A percentile compares a stretch with the other conserved stretches of the same genome.
phyloP scores from a whole-genome alignment of 2,329 filamentous ascomycete genomes.

The Talaromyces sp. region DNA sequence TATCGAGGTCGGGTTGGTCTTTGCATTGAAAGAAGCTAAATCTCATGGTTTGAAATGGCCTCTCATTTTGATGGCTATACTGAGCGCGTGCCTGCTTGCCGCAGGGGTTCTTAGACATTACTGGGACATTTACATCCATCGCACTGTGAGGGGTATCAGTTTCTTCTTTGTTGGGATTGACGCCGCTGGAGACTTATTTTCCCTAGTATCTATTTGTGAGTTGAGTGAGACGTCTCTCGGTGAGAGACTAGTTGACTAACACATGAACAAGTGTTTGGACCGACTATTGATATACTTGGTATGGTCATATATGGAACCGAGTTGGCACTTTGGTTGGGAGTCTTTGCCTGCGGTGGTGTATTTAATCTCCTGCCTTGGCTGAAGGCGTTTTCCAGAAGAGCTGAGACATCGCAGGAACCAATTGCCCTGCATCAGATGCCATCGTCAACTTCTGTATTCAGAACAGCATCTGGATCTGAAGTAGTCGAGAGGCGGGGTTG shows the following conservation, averaged over 20 bases:
- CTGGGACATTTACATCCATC: not conserved
- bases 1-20: not conserved
- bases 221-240: not conserved
- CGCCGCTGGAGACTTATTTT: not conserved
- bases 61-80: not conserved
- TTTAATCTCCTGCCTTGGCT: constrained; percentile 6
- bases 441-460: not conserved
- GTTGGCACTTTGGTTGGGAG: constrained; percentile 1
- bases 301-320: constrained; percentile 7
- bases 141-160: not conserved
- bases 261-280: not conserved
- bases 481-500: not conserved
- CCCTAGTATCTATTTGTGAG: not conserved
- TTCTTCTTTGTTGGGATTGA: not conserved
- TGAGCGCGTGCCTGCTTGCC: not conserved
- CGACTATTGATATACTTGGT: constrained; percentile 24
- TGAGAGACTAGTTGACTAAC: not conserved
- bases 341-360: constrained; percentile 3
- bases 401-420: not conserved
- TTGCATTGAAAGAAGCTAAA: not conserved
- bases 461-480: not conserved
- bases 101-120: not conserved
- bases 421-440: not conserved
- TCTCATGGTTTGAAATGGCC: not conserved
- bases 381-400: not conserved